Evolutionary conservation across 805 yeast species (phyloP), one percentile per base, ranked within the genome.

Genomic region (Candida saitoana): DNA sequence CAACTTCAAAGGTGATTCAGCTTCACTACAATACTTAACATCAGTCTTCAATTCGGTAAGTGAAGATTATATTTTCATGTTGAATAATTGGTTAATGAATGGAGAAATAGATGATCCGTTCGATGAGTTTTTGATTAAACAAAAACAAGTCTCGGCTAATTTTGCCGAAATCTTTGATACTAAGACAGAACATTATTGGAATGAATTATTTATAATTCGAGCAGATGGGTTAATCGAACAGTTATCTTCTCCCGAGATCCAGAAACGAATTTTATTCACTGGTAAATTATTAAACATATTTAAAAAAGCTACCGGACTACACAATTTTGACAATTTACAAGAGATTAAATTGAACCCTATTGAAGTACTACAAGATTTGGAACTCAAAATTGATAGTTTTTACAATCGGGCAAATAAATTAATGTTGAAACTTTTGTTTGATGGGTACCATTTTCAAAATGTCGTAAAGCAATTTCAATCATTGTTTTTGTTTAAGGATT

Each of bases 221-320:
- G 75, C 75, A 38, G 95, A 87, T 52, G 95, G 91, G 0, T 54
- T 89, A 29, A 79, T 91, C 3, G 72, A 74, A 41, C 88, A 82
- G 48, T 78, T 91, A 45, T 62, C 69, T 5, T 62, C 69, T 30
- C 67, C 65, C 18, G 75, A 71, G 2, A 56, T 80, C 5, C 84
- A 84, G 49, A 71, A 73, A 38, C 83, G 84, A 59, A 73, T 91
- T 0, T 65, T 91, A 18, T 67, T 80, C 39, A 87, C 96, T 0
- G 99, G 99, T 1, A 90, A 88, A 60, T 82, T 82, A 51, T 65
- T 89, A 42, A 86, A 87, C 52, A 82, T 91, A 2, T 69, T 85
- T 34, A 73, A 78, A 42, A 79, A 74, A 43, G 80, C 86, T 52
- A 60, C 65, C 8, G 84, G 82, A 0, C 63, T 77, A 3, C 65